Base-by-base conservation (phyloP, 2,329 filamentous ascomycete species). In the Aschersonia sp. region DNA sequence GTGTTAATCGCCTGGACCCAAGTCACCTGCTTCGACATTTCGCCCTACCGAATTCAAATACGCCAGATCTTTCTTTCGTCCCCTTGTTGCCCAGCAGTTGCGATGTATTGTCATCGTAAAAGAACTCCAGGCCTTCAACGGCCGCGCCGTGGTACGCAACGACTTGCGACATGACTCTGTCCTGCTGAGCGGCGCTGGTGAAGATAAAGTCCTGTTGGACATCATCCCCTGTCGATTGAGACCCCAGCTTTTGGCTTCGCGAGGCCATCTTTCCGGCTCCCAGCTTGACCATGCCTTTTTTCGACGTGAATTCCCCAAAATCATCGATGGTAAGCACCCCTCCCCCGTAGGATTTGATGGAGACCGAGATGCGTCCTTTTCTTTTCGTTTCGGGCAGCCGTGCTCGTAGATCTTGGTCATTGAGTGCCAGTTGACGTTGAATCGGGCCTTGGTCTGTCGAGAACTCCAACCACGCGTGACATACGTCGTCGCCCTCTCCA, bases 91-190 rank as follows among this genome's bases (percentile, higher is more conserved):
- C 92, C 68, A 98, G 94, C 4, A 95, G 63, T 60, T 95, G 87
- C 47, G 73, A 83, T 1, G 85, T 83, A 12, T 77, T 75, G 62
- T 97, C 88, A 58, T 97, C 90, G 59, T 95, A 97, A 50, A 85
- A 73, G 63, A 98, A 97, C 62, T 97, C 90, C 22, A 98, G 64
- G 0, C 92, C 92, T 60, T 94, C 84, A 10, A 97, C 60, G 4
- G 83, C 83, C 49, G 72, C 69, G 2, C 85, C 87, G 56, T 87
- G 82, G 58, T 88, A 94, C 11, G 94, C 72, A 50, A 79, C 76
- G 48, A 95, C 75, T 5, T 77, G 77, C 1, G 79, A 82, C 52
- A 97, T 70, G 32, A 95, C 73, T 52, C 88, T 83, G 32, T 79
- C 84, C 52, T 80, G 76, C 40, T 77, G 73, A 44, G 76, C 66